Evolutionary conservation across 495 filamentous ascomycete genomes (phyloP), one percentile per base, ranked within the genome.

Genomic region (Neurospora sp.): DNA sequence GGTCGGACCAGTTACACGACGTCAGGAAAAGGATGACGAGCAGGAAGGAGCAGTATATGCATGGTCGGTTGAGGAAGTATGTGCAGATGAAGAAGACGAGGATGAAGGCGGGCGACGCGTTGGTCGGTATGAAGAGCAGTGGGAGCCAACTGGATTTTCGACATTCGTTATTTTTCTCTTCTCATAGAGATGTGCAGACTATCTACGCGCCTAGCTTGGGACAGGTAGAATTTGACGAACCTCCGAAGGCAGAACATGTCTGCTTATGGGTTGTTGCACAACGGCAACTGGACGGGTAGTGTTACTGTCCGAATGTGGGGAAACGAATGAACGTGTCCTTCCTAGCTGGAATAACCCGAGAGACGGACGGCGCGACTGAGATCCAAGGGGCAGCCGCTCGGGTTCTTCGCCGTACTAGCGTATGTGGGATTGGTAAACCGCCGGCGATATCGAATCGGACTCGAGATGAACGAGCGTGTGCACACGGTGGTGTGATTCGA

Each of bases 1-100:
- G 90, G 78, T 96, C 93, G 73, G 91, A 92, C 93, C 93, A 97
- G 87, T 94, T 90, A 83, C 93, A 97, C 38, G 92, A 94, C 18
- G 92, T 94, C 69, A 90, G 85, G 85, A 97, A 97, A 75, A 97
- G 91, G 72, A 95, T 92, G 75, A 96, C 85, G 72, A 97, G 92
- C 39, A 97, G 90, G 72, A 93, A 87, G 72, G 93, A 94, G 86
- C 93, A 97, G 88, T 97, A 94, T 77, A 94, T 88, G 84, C 93
- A 97, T 72, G 93, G 93, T 72, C 93, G 89, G 80, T 95, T 94
- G 75, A 97, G 89, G 80, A 94, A 90, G 84, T 96, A 97, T 76
- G 93, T 97, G 78, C 92, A 90, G 75, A 94, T 84, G 82, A 97
- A 92, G 86, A 96, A 96, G 79, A 94, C 90, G 81, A 95, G 89